These are phyloP conservation scores for Fusarium chuoi DNA, from an alignment of 2,329 filamentous ascomycete genomes.

Conservation along the genomic window DNA sequence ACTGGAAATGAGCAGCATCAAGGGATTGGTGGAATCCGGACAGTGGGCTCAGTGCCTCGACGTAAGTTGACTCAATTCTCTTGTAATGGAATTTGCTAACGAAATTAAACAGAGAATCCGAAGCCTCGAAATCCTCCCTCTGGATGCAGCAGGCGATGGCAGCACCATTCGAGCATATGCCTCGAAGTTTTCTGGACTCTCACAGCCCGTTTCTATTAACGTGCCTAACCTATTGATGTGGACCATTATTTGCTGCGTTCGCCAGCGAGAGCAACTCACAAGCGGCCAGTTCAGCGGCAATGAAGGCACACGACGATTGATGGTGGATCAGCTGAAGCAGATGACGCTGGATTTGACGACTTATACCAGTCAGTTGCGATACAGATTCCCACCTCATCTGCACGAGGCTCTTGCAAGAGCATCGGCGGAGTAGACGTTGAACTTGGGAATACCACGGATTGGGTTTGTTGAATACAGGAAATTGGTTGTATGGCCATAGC, in stretches of 20 bases:
- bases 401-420: slow-evolving; percentile 90
- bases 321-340: slow-evolving; percentile 78
- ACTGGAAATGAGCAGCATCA: slow-evolving; percentile 70
- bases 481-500: slow-evolving; percentile 14
- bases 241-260: slow-evolving; percentile 87
- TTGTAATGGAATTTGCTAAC: slow-evolving; percentile 23
- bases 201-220: slow-evolving; percentile 85
- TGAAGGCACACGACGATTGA: slow-evolving; percentile 69
- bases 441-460: background rate
- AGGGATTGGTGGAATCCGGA: slow-evolving; percentile 63
- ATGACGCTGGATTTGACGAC: slow-evolving; percentile 92
- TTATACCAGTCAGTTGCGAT: slow-evolving; percentile 92
- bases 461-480: slow-evolving; percentile 23
- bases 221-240: slow-evolving; percentile 93
- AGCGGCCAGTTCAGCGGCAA: slow-evolving; percentile 79
- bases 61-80: slow-evolving; percentile 55
- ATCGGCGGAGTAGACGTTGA: slow-evolving; percentile 66
- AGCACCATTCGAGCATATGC: slow-evolving; percentile 82
- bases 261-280: slow-evolving; percentile 77
- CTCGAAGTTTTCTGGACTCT: slow-evolving; percentile 80
- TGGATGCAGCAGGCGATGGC: slow-evolving; percentile 79
- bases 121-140: slow-evolving; percentile 80
- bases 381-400: slow-evolving; percentile 85
- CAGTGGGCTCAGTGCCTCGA: slow-evolving; percentile 69
- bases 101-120: slow-evolving; percentile 71